A percentile compares a stretch with the other conserved stretches of the same genome.
Evolutionary conservation across 345 rosid species (phyloP).

Genomic region (Kernera saxatilis): DNA sequence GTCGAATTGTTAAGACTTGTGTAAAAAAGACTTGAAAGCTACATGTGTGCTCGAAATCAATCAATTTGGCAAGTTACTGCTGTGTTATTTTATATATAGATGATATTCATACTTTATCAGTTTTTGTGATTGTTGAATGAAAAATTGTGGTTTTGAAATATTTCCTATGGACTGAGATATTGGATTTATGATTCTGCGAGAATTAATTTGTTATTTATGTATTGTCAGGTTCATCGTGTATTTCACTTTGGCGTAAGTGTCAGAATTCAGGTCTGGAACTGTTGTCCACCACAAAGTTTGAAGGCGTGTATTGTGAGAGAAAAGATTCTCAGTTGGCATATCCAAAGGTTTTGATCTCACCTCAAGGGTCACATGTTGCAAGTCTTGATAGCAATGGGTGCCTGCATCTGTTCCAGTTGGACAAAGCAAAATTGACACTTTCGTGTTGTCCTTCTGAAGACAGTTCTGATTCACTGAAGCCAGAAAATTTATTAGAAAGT

Average conservation of each 20-base stretch:
- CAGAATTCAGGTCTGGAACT: conserved; percentile 47
- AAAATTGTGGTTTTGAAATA: background rate
- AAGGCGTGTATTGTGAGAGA: conserved; percentile 47
- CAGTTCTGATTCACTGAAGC: conserved; percentile 29
- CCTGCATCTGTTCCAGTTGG: conserved; percentile 58
- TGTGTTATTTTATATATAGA: background rate
- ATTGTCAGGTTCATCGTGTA: conserved; percentile 50
- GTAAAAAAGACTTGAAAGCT: conserved; percentile 1
- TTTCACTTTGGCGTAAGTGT: conserved; percentile 68
- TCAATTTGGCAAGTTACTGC: background rate
- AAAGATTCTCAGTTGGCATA: conserved; percentile 41
- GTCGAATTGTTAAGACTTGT: background rate
- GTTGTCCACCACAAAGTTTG: conserved; percentile 51
- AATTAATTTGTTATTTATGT: conserved; percentile 10
- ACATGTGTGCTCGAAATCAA: background rate
- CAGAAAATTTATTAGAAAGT: conserved; percentile 32
- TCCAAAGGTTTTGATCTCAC: conserved; percentile 81
- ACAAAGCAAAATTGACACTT: conserved; percentile 39
- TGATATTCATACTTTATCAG: background rate
- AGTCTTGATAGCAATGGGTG: conserved; percentile 63
- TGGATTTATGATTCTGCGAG: background rate
- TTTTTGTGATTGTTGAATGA: background rate
- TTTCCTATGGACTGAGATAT: background rate
- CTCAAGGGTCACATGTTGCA: conserved; percentile 58
- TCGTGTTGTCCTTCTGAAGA: conserved; percentile 30